phyloP scores from a whole-genome alignment of 176 grass and related monocot genomes.

The Alloteropsis semialata region DNA sequence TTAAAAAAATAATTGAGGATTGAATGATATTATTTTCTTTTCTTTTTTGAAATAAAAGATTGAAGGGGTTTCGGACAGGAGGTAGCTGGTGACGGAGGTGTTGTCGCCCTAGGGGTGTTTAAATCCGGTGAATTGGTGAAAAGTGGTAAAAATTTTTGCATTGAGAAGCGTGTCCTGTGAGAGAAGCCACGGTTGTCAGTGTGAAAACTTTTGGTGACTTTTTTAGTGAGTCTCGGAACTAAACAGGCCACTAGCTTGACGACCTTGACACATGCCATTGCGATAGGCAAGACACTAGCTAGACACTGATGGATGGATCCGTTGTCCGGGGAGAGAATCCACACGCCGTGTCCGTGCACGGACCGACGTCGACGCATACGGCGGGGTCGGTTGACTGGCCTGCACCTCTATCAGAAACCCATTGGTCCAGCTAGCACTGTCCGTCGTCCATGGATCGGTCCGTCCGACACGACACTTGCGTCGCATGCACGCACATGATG shows the following conservation, averaged over 20 bases:
- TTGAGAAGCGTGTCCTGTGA: too few relatives aligned
- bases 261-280: too few relatives aligned
- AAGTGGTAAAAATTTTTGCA: too few relatives aligned
- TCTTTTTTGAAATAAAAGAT: too few relatives aligned
- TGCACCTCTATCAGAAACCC: background rate
- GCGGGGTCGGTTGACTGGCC: background rate
- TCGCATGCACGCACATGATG: background rate
- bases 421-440: background rate
- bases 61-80: background rate
- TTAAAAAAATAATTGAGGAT: too few relatives aligned
- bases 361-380: background rate
- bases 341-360: background rate
- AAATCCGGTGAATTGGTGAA: too few relatives aligned
- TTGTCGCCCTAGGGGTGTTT: background rate
- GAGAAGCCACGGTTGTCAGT: too few relatives aligned
- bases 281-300: background rate
- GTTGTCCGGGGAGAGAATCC: background rate
- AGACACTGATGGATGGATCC: background rate
- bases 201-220: too few relatives aligned
- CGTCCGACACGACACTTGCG: background rate
- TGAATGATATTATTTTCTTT: too few relatives aligned
- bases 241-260: too few relatives aligned
- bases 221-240: too few relatives aligned
- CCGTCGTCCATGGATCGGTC: background rate
- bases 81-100: background rate